Conservation (phyloP, 176 grass and related monocot species). For the sorghum (Sorghum bicolor) region Sorghum_bicolor_NCBIv3 NC_012876.2:55244001-55244500, state of each 20-base stretch:
- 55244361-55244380: background rate
- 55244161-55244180: background rate
- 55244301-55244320: background rate
- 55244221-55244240: background rate
- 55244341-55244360: background rate
- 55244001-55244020: background rate
- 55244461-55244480: background rate
- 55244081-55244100: background rate
- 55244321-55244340: background rate
- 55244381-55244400: background rate
- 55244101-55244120: background rate
- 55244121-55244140: background rate
- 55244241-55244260: background rate
- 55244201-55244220: background rate
- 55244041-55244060: background rate
- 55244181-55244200: background rate
- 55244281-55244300: background rate
- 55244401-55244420: background rate
- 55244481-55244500: background rate
- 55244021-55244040: background rate
- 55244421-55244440: background rate
- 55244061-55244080: background rate
- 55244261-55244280: background rate
- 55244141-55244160: background rate
- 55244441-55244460: background rate